phyloP scores from a whole-genome alignment of 106 monocot species.

The Agapanthus africanus region DNA sequence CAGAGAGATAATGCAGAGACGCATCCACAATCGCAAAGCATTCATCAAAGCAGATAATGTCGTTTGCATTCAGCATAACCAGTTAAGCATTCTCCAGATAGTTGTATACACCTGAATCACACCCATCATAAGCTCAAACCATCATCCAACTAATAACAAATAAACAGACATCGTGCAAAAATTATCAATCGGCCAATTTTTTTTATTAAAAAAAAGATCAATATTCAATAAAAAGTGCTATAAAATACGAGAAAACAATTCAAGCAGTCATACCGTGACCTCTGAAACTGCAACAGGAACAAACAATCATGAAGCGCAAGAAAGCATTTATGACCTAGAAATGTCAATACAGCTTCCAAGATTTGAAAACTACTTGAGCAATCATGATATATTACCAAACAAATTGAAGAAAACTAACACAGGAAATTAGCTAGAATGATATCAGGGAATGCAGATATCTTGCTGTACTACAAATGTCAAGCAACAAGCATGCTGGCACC shows the following conservation, averaged over 20 bases:
- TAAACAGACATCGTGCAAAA: not conserved
- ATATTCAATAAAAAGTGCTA: not conserved
- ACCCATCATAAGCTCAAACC: conserved; percentile 28
- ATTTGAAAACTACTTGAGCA: no score
- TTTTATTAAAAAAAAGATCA: not conserved
- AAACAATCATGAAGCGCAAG: not conserved
- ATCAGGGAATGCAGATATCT: not conserved
- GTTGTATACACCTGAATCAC: conserved; percentile 55
- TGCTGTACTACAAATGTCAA: no score
- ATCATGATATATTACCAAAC: not conserved
- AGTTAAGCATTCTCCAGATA: conserved; percentile 52
- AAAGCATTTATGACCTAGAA: not conserved
- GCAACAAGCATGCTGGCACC: not conserved
- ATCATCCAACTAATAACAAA: conserved; percentile 23
- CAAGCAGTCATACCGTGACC: not conserved
- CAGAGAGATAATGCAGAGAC: conserved; percentile 17
- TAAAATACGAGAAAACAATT: not conserved
- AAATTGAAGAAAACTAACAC: not conserved
- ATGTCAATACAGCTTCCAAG: not conserved
- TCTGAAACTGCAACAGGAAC: not conserved
- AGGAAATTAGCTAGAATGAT: not conserved
- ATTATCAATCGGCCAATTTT: not conserved
- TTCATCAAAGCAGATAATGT: conserved; percentile 48
- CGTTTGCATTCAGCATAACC: conserved; percentile 58
- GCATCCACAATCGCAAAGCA: conserved; percentile 43